Base-by-base conservation (phyloP, 805 yeast species). In the Candida methanosorbosa region DNA sequence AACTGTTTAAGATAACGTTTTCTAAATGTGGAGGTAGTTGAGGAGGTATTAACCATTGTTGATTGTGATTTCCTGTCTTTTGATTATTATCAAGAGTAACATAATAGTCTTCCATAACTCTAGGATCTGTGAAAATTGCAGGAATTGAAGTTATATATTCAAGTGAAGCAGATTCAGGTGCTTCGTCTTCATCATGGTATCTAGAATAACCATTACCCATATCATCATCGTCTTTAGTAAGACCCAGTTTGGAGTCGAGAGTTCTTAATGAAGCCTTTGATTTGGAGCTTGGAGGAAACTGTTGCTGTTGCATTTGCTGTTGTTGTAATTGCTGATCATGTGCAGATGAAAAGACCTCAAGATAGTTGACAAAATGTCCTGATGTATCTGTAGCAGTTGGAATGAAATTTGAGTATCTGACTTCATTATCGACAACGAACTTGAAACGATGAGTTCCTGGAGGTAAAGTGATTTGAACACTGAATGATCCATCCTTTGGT, bases 361-460 rank as follows among this genome's bases (percentile, higher is more conserved):
- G 70, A 57, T 88, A 88, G 59, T 88, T 88, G 33, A 90, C 95
- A 49, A 88, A 83, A 54, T 88, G 88, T 32, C 97, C 97, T 78
- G 87, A 81, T 42, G 88, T 94, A 59, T 90, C 97, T 0, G 97
- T 88, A 5, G 97, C 97, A 1, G 95, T 87, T n/a, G 95, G 95
- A 46, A 88, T 68, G 45, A 71, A 78, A 56, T 87, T 94, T 26
- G 92, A 79, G 54, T 86, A 85, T 41, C 95, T 64, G 46, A 88
- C 74, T 54, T 90, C 97, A 57, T 88, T 87, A 52, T 88, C 97
- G 29, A 88, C 92, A 38, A 90, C 94, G 54, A 88, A 88, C 50
- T 95, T 75, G 59, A 90, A 84, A 43, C 96, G 68, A 58, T 88
- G 97, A 0, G 95, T 88, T 9, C 97, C 97, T 5, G 82, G 78